Conservation (phyloP, 2,329 filamentous ascomycete genomes). For the Verticillium nubilum region DNA sequence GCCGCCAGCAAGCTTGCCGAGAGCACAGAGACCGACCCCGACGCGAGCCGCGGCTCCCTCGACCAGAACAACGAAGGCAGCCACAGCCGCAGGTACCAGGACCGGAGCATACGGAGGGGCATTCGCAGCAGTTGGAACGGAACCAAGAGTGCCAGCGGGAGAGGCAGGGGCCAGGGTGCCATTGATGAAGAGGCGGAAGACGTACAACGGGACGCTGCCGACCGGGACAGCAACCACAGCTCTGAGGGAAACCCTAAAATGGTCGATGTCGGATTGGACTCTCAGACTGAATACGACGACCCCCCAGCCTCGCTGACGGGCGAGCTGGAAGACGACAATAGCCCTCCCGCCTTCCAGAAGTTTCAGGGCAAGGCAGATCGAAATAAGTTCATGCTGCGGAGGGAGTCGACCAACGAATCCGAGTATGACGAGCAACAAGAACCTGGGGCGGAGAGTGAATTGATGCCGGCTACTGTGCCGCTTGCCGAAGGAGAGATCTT, state of each 20-base stretch:
- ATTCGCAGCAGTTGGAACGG: conserved; percentile 64
- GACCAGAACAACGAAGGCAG: conserved; percentile 44
- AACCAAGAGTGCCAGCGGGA: conserved; percentile 31
- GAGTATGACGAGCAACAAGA: conserved; percentile 32
- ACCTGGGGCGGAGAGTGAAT: conserved; percentile 26
- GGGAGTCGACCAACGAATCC: conserved; percentile 39
- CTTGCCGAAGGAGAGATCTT: conserved; percentile 63
- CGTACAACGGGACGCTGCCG: conserved; percentile 26
- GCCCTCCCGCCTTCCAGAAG: conserved; percentile 57
- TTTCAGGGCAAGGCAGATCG: conserved; percentile 39
- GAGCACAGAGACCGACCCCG: conserved; percentile 76
- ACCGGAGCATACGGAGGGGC: conserved; percentile 42
- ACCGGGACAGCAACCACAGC: conserved; percentile 21
- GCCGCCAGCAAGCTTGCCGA: conserved; percentile 78
- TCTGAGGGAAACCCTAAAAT: conserved; percentile 55
- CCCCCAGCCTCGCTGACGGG: conserved; percentile 56
- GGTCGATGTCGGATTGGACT: conserved; percentile 82
- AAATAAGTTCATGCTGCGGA: conserved; percentile 32
- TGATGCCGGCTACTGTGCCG: conserved; percentile 38
- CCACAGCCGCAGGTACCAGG: conserved; percentile 33
- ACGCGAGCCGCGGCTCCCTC: conserved; percentile 52
- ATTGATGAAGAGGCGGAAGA: conserved; percentile 38
- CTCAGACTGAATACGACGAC: conserved; percentile 53
- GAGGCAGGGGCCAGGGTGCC: conserved; percentile 18
- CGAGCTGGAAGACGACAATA: conserved; percentile 33